Conservation (phyloP, 179 eudicot species). For the Vitellaria paradoxa region DNA sequence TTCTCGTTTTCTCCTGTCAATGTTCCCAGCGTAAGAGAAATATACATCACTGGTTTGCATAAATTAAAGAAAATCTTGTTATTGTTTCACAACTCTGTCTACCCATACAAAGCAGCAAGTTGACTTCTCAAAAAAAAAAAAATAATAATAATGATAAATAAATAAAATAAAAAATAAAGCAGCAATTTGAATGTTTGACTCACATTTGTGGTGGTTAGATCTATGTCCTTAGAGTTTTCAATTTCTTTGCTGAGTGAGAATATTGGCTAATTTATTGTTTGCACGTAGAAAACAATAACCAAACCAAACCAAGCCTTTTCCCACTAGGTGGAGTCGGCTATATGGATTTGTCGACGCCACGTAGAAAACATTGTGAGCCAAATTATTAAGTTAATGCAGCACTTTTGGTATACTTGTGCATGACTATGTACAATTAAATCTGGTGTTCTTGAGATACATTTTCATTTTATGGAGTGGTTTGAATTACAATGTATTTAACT, state of each 20-base stretch:
- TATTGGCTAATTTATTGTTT: neutral
- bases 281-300: neutral
- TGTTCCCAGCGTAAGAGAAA: neutral
- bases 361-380: neutral
- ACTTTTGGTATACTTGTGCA: neutral
- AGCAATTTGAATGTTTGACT: neutral
- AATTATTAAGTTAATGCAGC: neutral
- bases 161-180: neutral
- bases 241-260: neutral
- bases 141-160: too few species aligned
- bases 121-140: too few species aligned
- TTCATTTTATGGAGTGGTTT: neutral
- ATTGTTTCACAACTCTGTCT: neutral
- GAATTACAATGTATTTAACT: too few species aligned
- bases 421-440: neutral
- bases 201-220: neutral
- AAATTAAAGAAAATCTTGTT: neutral
- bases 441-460: neutral
- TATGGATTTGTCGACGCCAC: too few species aligned
- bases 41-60: neutral
- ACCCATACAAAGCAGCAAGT: neutral
- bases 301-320: too few species aligned
- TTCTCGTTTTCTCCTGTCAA: neutral
- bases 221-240: neutral
- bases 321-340: too few species aligned